phyloP scores from a whole-genome alignment of 768 basidiomycete genomes.

The Suillus subalutaceus region DNA sequence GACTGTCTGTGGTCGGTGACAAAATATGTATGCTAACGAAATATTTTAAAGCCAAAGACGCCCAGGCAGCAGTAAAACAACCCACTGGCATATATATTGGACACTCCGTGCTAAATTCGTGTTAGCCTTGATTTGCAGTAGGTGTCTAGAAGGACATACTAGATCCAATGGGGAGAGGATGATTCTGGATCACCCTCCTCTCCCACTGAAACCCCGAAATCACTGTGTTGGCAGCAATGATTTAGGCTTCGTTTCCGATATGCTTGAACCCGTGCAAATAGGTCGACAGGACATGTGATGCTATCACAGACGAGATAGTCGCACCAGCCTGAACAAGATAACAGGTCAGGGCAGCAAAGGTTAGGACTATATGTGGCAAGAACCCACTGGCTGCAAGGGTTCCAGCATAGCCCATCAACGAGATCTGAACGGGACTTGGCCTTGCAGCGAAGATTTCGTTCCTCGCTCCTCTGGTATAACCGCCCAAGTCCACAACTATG shows the following conservation, averaged over 20 bases:
- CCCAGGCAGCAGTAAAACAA: not conserved
- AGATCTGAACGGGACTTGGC: constrained; percentile 50
- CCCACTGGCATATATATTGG: constrained; percentile 51
- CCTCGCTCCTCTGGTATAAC: constrained; percentile 54
- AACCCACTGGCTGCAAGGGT: constrained; percentile 42
- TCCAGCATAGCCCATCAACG: constrained; percentile 54
- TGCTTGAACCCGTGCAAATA: constrained; percentile 37
- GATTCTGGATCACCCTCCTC: constrained; percentile 47
- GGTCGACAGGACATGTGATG: constrained; percentile 45
- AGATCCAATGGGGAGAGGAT: constrained; percentile 41
- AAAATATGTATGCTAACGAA: constrained; percentile 47
- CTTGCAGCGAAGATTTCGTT: constrained; percentile 56
- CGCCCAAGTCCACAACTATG: constrained; percentile 48
- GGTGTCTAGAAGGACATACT: constrained; percentile 35
- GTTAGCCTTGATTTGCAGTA: constrained; percentile 12
- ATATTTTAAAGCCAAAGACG: constrained; percentile 5
- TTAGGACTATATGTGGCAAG: not conserved
- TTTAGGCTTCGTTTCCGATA: constrained; percentile 16
- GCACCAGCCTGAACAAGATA: constrained; percentile 42
- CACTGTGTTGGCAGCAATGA: constrained; percentile 10
- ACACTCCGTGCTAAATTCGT: constrained; percentile 40
- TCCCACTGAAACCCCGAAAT: constrained; percentile 36
- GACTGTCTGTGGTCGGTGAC: constrained; percentile 54
- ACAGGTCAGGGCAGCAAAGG: not conserved
- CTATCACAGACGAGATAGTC: constrained; percentile 50